A percentile compares a stretch with the other conserved stretches of the same genome.
These are phyloP conservation scores for Hamamelis virginiana DNA, from an alignment of 164 flowering plant genomes.

Conservation along the genomic window DNA sequence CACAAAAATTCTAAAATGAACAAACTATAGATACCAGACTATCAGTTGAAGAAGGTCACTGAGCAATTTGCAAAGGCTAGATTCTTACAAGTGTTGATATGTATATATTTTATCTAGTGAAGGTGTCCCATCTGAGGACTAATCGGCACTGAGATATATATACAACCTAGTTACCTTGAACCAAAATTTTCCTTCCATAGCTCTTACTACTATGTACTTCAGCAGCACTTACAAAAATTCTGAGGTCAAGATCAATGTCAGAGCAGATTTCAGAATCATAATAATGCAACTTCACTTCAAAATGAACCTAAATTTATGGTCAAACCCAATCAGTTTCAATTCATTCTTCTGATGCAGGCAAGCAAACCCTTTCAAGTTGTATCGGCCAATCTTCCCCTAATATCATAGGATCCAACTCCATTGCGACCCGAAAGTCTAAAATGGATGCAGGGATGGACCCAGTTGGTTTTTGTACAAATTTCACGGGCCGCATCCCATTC, in stretches of 20 bases:
- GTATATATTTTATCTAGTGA: constrained; percentile 19
- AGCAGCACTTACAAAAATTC: constrained; percentile 7
- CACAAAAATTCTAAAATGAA: constrained; percentile 10
- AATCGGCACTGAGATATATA: constrained; percentile 28
- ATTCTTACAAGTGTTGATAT: constrained; percentile 17
- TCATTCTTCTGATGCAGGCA: constrained; percentile 24
- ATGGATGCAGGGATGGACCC: constrained; percentile 29
- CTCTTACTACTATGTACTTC: constrained; percentile 18
- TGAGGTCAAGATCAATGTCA: constrained; percentile 22
- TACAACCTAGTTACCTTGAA: constrained; percentile 33
- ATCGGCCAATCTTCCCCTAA: constrained; percentile 39
- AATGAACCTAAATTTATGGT: not conserved
- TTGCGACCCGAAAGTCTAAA: constrained; percentile 61
- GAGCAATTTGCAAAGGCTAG: constrained; percentile 9
- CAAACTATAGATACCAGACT: constrained; percentile 15
- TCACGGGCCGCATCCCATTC: constrained; percentile 26
- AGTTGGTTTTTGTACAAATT: constrained; percentile 12
- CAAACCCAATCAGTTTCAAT: constrained; percentile 4
- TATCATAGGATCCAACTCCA: constrained; percentile 64
- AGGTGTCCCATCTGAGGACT: constrained; percentile 17
- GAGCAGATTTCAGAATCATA: constrained; percentile 9
- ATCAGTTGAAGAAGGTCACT: constrained; percentile 14
- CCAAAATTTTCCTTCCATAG: constrained; percentile 22
- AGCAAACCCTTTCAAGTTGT: constrained; percentile 25
- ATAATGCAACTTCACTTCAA: not conserved